Percentiles rank a stretch among this genome's conserved stretches.
Conservation (phyloP, 73 alveolate genomes). For the Tetrahymena elliotti region DNA sequence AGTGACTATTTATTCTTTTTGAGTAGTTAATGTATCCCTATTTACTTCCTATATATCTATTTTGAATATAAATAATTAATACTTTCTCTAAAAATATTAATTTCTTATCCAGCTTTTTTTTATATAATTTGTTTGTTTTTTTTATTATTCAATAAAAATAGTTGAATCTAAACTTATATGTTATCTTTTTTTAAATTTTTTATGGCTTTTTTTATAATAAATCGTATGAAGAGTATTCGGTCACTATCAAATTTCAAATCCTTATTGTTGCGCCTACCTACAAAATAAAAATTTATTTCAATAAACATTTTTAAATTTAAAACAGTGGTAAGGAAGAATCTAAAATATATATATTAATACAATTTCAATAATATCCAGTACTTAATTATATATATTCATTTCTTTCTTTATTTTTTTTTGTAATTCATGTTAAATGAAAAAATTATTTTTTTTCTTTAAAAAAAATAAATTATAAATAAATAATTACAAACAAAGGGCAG, state of each 20-base stretch:
- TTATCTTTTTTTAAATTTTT: neutral
- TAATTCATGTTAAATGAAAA: too few species aligned
- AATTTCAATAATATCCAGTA: neutral
- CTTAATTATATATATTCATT: neutral
- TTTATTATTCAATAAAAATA: neutral
- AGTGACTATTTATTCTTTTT: neutral
- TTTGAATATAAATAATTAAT: neutral
- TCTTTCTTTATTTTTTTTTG: too few species aligned
- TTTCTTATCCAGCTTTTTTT: neutral
- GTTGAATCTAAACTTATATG: neutral
- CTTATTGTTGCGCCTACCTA: neutral
- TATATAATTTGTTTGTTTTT: neutral
- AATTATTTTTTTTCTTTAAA: too few species aligned
- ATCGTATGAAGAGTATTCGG: neutral
- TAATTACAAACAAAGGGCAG: too few species aligned
- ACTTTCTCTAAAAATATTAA: neutral
- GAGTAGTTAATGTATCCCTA: neutral
- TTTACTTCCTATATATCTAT: neutral
- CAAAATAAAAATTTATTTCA: neutral
- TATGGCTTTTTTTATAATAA: neutral
- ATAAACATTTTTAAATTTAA: neutral
- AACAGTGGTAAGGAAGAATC: neutral
- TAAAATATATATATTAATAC: too few species aligned
- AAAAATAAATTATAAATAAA: too few species aligned
- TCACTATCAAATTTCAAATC: neutral